Evolutionary conservation across 139 green algal genomes (phyloP), one percentile per base, ranked within the genome.

Genomic region (Desmodesmus armatus): DNA sequence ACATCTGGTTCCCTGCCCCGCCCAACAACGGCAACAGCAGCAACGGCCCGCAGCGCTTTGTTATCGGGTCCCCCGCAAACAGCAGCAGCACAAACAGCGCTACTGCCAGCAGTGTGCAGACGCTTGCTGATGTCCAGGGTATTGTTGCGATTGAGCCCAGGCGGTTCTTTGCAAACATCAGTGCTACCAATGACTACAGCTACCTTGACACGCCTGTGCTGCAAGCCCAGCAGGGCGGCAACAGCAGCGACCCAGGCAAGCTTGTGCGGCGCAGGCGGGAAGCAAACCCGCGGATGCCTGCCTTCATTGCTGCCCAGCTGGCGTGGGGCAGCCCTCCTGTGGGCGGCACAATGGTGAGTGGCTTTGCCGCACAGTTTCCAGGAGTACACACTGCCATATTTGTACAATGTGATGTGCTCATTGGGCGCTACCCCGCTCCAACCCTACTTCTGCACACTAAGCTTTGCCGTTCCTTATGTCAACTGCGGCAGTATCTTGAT

Each of bases 111-210:
- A 37, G 44, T 37, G 37, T n/a, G 67, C 25, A 79, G 71, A 39
- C 25, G 13, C 15, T 35, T 35, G 13, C 60, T 11, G 5, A 77
- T 6, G 13, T 89, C 35, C 71, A 89, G n/a, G 86, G 53, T 0
- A 88, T 90, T 37, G 62, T 90, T 19, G 69, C 73, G 37, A 41
- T 90, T n/a, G 74, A 82, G 27, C 82, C 62, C 6, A 21, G 78
- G 19, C 66, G 71, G 13, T 83, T 86, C 58, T 88, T 89, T 55
- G 49, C 71, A 0, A 66, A 84, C 43, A 84, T 96, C 31, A 91
- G 94, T 73, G 70, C 85, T 3, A 87, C 77, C 15, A 51, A 87
- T 75, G 93, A 96, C 72, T 96, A 90, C 53, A 94, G 90, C 15
- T 96, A 87, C 78, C 23, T 92, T 25, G 86, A 94, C 19, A 91